These are phyloP conservation scores for Grosmannia serpens DNA, from an alignment of 2,329 filamentous ascomycete genomes.

Conservation along the genomic window DNA sequence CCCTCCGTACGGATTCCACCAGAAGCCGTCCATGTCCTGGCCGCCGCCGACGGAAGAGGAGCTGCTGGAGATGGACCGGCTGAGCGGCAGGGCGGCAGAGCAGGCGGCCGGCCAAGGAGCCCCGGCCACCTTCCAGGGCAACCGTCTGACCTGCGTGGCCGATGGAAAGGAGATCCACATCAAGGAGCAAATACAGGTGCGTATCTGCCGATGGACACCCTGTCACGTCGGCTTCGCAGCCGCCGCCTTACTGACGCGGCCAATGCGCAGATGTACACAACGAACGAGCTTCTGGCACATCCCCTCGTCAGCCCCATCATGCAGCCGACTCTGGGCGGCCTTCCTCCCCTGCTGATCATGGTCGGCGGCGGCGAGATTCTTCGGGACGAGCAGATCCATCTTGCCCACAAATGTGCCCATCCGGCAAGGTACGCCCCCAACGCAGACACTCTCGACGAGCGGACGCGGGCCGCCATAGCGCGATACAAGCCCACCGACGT, in stretches of 20 bases:
- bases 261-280: constrained; percentile 52
- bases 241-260: not conserved
- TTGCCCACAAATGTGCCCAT: constrained; percentile 89
- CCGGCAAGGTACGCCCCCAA: constrained; percentile 64
- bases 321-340: constrained; percentile 77
- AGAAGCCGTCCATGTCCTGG: constrained; percentile 84
- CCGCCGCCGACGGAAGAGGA: constrained; percentile 80
- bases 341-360: constrained; percentile 79
- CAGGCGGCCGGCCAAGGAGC: not conserved
- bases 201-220: constrained; percentile 7
- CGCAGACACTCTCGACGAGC: constrained; percentile 49
- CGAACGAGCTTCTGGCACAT: constrained; percentile 75
- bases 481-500: constrained; percentile 78
- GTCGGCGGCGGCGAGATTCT: constrained; percentile 81
- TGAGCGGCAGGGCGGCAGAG: constrained; percentile 22
- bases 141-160: constrained; percentile 5
- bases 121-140: constrained; percentile 9
- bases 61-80: constrained; percentile 38
- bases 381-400: constrained; percentile 86
- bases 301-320: constrained; percentile 83
- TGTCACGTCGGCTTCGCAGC: not conserved
- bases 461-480: constrained; percentile 45
- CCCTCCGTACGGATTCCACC: constrained; percentile 75
- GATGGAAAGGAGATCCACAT: constrained; percentile 59
- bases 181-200: constrained; percentile 83